Evolutionary conservation across 176 grass and related monocot species (phyloP).

Genomic region (Eleusine coracana): DNA sequence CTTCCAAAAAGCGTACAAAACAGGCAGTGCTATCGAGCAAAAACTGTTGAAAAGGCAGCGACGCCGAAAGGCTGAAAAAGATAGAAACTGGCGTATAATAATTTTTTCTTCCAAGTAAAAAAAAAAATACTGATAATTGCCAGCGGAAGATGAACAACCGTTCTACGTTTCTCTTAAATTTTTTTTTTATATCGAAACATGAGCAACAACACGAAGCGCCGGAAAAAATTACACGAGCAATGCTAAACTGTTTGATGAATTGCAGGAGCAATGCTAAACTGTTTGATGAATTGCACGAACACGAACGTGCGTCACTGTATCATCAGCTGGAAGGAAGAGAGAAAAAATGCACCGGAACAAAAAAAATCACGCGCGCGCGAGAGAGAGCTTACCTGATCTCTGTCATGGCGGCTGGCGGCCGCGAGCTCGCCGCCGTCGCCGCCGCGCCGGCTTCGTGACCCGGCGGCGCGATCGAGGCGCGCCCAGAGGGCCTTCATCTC

Average conservation of each 20-base stretch:
- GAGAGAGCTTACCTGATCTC: not conserved
- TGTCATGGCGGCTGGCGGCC: not conserved
- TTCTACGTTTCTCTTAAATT: not conserved
- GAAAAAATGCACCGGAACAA: too few species aligned
- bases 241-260: not conserved
- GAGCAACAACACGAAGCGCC: not conserved
- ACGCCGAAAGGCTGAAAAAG: not conserved
- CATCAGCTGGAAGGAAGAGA: not conserved
- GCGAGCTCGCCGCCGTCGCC: constrained; percentile 20
- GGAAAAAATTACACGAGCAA: not conserved
- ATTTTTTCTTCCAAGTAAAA: not conserved
- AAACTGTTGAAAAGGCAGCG: not conserved
- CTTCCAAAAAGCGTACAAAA: not conserved
- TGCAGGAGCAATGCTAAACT: not conserved
- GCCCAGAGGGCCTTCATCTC: constrained; percentile 67
- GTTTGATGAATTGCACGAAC: not conserved
- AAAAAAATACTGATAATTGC: not conserved
- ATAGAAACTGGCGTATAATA: not conserved
- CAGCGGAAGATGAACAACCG: not conserved
- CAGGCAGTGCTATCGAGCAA: not conserved
- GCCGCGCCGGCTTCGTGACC: constrained; percentile 6
- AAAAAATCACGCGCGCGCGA: not conserved
- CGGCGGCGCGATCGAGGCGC: constrained; percentile 39
- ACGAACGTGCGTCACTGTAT: too few species aligned
- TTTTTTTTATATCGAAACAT: not conserved